phyloP scores from a whole-genome alignment of 371 early-diverging fungal species.

The Capillidium heterosporum region DNA sequence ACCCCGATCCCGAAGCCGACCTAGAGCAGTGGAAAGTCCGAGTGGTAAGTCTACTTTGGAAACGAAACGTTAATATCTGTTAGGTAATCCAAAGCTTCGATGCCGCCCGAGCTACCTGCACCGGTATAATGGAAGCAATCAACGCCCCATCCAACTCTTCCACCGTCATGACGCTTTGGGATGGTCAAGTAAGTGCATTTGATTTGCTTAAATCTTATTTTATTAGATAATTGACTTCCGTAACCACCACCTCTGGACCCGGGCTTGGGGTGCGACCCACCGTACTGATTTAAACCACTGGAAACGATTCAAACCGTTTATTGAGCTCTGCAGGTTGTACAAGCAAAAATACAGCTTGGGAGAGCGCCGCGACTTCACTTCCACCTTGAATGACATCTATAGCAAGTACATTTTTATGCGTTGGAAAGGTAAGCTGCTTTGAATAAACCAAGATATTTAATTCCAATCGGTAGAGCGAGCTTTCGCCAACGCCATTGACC shows the following conservation, averaged over 20 bases:
- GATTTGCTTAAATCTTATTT: neutral
- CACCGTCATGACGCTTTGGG: conserved; percentile 29
- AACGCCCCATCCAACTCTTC: conserved; percentile 24
- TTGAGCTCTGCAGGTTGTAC: conserved; percentile 6
- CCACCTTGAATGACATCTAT: conserved; percentile 5
- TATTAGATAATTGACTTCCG: conserved; percentile 25
- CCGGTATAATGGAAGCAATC: conserved; percentile 30
- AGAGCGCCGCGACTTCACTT: neutral
- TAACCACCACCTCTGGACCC: conserved; percentile 23
- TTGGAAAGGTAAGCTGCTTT: conserved; percentile 25
- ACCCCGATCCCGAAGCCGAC: no score
- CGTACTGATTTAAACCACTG: conserved; percentile 25
- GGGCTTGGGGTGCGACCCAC: conserved; percentile 22
- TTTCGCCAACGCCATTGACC: conserved; percentile 26
- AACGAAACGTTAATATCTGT: neutral
- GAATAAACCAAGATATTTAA: neutral
- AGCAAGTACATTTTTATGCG: conserved; percentile 32
- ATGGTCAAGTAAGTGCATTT: conserved; percentile 20
- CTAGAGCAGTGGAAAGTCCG: conserved; percentile 21
- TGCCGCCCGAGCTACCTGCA: conserved; percentile 18
- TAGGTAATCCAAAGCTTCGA: conserved; percentile 27
- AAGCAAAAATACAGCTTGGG: neutral
- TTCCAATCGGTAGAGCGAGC: conserved; percentile 7
- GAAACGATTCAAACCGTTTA: conserved; percentile 23
- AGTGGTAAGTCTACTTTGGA: conserved; percentile 13